A percentile compares a stretch with the other conserved stretches of the same genome.
Conservation (phyloP, 2,329 filamentous ascomycete species). For the Onygena corvina region DNA sequence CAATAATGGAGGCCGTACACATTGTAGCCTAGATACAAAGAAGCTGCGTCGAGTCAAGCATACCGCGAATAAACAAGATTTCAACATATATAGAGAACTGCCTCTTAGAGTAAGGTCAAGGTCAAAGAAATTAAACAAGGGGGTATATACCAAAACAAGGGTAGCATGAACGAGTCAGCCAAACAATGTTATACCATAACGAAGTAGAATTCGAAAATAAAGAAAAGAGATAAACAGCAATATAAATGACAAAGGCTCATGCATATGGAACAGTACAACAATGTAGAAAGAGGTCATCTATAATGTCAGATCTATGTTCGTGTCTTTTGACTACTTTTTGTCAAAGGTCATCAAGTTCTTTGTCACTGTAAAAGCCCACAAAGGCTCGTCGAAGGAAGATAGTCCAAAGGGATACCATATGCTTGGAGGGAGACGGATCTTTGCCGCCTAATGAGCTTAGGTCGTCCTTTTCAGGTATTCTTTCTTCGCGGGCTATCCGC, state of each 20-base stretch:
- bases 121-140: no score
- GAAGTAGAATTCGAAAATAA: not conserved
- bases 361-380: slow-evolving; percentile 13
- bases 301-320: not conserved
- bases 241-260: not conserved
- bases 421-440: not conserved
- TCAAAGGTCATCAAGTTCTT: slow-evolving; percentile 5
- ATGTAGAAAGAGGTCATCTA: not conserved
- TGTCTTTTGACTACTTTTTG: no score
- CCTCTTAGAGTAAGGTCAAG: no score
- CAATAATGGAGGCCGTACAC: no score
- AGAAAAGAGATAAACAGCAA: not conserved
- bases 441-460: not conserved
- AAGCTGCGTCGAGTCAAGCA: no score
- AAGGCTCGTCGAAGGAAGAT: slow-evolving; percentile 16
- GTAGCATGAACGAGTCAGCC: not conserved
- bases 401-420: slow-evolving; percentile 13
- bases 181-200: no score
- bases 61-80: no score
- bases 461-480: not conserved
- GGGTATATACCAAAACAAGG: no score
- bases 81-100: no score
- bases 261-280: not conserved
- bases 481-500: slow-evolving; percentile 47
- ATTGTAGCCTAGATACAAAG: no score